Evolutionary conservation across 805 yeast species (phyloP).

Genomic region (Myxozyma sirexii): DNA sequence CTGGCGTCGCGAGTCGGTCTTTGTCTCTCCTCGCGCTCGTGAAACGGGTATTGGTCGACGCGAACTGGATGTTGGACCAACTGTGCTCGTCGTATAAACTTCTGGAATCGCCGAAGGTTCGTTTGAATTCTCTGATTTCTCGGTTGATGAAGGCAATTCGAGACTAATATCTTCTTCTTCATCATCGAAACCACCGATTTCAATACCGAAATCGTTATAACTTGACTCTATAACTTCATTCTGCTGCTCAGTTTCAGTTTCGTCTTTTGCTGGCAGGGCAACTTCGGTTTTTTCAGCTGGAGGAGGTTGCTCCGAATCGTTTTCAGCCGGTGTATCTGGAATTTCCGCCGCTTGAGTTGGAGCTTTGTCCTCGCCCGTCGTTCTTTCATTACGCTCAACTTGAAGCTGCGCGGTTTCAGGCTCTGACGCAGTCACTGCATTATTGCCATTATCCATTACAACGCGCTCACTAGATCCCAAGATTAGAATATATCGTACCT

Average conservation of each 20-base stretch:
- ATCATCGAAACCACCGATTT: conserved; percentile 20
- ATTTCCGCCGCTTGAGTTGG: too few species aligned
- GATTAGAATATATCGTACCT: too few species aligned
- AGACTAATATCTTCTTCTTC: conserved; percentile 15
- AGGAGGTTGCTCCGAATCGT: background rate
- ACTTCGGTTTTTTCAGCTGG: background rate
- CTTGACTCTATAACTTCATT: background rate
- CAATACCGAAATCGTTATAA: conserved; percentile 27
- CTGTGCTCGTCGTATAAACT: conserved; percentile 9
- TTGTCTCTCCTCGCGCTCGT: too few species aligned
- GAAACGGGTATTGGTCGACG: background rate
- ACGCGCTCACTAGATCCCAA: too few species aligned
- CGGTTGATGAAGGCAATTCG: background rate
- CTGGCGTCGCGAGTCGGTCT: background rate
- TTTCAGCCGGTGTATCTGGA: too few species aligned
- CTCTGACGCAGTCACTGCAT: too few species aligned
- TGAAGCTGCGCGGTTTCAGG: too few species aligned
- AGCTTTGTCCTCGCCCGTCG: too few species aligned
- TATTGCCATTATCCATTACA: too few species aligned
- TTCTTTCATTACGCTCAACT: too few species aligned
- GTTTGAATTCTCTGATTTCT: background rate
- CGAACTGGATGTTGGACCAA: background rate
- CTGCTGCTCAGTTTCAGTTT: background rate
- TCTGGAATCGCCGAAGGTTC: conserved; percentile 9
- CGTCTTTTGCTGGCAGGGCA: background rate